Base-by-base conservation (phyloP, 495 filamentous ascomycete genomes). In the Trichoderma virens region DNA sequence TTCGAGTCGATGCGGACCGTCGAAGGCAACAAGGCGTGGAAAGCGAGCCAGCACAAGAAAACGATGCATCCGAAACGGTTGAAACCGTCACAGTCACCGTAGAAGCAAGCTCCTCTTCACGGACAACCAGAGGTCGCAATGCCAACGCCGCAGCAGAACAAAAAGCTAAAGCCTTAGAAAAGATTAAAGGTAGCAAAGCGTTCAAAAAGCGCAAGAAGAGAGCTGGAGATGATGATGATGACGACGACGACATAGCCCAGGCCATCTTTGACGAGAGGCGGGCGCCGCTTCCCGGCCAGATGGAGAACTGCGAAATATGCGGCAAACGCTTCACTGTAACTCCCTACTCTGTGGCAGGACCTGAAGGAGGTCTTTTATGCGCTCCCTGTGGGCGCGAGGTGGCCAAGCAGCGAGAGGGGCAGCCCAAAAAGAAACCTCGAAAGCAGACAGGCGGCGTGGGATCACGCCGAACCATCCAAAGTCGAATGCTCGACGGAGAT, bases 271-370 rank as follows among this genome's bases (percentile, higher is more conserved):
- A 88, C 64, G 79, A 86, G 64, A 86, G 85, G 66, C 69, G 80
- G 34, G 81, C 80, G n/a, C 88, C 88, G 43, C 70, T 87, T 18
- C 90, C 94, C 0, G 93, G 91, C 2, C 94, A 98, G 73, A 83
- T 91, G 65, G 90, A 88, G 31, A 93, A 96, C 68, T 98, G 94
- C 68, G 91, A 90, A 56, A 75, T 83, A 7, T 98, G 94, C 71
- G 80, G 84, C 27, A 93, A 91, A 69, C 87, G 94, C 28, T 98
- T 98, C 70, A 97, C 92, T 0, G 94, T 98, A 31, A 97, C 94
- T 0, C 78, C 92, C 0, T 98, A 98, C 72, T 90, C 87, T 67
- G 89, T 90, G 68, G 82, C 85, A n/a, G 90, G 89, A 16, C 88
- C 89, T 0, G 80, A 88, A 20, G 92, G 92, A 1, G 93, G 92